phyloP scores from a whole-genome alignment of 345 rosid genomes.

The Acer campestre region DNA sequence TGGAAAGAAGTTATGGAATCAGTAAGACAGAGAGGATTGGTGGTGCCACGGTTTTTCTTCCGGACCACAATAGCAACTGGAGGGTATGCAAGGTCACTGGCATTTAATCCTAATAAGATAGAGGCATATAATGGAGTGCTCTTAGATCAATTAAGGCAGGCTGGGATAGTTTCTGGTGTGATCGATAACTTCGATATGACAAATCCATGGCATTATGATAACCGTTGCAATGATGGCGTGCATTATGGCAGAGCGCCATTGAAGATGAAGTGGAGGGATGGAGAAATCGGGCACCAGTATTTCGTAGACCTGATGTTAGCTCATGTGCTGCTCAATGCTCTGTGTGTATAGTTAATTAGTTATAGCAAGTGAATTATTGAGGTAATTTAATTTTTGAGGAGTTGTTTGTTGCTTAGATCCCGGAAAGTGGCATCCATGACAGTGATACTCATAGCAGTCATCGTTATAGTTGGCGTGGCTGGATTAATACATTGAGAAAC shows the following conservation, averaged over 20 bases:
- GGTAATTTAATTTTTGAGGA: neutral
- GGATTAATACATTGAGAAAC: conserved; percentile 9
- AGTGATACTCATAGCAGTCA: neutral
- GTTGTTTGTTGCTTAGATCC: neutral
- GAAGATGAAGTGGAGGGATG: conserved; percentile 89
- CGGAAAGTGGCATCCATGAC: conserved; percentile 8
- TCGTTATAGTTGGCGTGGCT: neutral
- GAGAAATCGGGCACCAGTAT: conserved; percentile 93
- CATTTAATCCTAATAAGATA: conserved; percentile 89
- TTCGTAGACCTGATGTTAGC: conserved; percentile 95
- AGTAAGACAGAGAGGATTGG: conserved; percentile 59
- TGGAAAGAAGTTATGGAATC: conserved; percentile 76
- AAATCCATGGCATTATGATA: conserved; percentile 92
- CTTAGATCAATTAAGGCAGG: conserved; percentile 67
- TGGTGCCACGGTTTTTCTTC: conserved; percentile 59
- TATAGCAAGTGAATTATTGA: conserved; percentile 13
- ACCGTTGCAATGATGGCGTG: conserved; percentile 87
- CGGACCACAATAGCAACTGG: conserved; percentile 86
- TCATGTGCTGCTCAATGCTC: conserved; percentile 76
- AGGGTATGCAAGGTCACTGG: conserved; percentile 73
- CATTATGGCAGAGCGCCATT: conserved; percentile 91
- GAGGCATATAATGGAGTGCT: conserved; percentile 76
- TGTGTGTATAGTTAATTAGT: conserved; percentile 65
- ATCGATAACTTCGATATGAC: conserved; percentile 92
- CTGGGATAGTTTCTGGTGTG: conserved; percentile 63